Conservation (phyloP, 257 asterid genomes). For the Jasminum sambac region DNA sequence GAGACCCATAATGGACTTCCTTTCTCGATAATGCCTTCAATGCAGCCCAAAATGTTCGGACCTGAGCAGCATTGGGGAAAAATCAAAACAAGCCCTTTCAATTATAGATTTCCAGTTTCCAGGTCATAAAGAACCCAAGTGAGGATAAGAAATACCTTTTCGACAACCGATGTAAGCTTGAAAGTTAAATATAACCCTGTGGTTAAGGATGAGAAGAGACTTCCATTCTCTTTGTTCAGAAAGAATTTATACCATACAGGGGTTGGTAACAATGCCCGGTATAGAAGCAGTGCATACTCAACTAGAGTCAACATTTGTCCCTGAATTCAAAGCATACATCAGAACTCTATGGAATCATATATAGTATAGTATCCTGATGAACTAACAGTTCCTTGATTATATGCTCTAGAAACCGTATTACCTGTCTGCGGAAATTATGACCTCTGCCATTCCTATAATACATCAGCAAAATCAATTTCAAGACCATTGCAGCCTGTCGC, state of each 20-base stretch:
- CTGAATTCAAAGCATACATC: constrained; percentile 37
- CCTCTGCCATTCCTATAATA: constrained; percentile 73
- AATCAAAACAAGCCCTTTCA: background rate
- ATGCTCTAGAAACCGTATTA: constrained; percentile 14
- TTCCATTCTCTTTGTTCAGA: constrained; percentile 82
- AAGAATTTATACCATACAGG: constrained; percentile 90
- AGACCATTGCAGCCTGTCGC: constrained; percentile 73
- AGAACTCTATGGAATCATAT: constrained; percentile 19
- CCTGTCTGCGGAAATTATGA: constrained; percentile 83
- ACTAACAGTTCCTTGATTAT: background rate
- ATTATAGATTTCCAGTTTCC: constrained; percentile 10
- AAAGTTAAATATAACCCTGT: constrained; percentile 80
- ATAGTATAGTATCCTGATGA: background rate
- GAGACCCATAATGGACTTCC: constrained; percentile 63
- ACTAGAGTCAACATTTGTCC: constrained; percentile 82
- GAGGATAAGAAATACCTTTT: constrained; percentile 47
- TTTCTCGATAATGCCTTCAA: constrained; percentile 65
- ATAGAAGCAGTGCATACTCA: constrained; percentile 67
- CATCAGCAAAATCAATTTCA: constrained; percentile 65
- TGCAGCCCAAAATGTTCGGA: constrained; percentile 55
- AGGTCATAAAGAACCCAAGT: background rate
- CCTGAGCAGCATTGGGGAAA: constrained; percentile 39
- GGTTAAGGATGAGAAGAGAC: constrained; percentile 73
- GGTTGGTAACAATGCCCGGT: constrained; percentile 77
- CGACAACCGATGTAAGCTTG: constrained; percentile 77